Evolutionary conservation across 2,329 filamentous ascomycete genomes (phyloP).

Genomic region (Scopulariopsis brevicaulis): DNA sequence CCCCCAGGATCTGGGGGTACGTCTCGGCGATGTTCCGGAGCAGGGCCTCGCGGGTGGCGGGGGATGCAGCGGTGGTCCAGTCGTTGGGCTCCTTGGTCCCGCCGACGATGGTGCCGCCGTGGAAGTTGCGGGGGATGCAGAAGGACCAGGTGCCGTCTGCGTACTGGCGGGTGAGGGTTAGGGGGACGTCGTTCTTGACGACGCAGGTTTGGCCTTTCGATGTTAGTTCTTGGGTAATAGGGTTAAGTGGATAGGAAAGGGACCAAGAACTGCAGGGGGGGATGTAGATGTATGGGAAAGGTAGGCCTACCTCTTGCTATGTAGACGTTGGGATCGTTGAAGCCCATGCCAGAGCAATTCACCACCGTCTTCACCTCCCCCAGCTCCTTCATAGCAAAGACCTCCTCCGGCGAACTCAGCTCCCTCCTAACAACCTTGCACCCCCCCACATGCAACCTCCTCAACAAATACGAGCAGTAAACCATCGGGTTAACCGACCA

Average conservation of each 20-base stretch:
- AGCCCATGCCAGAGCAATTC: slow-evolving; percentile 33
- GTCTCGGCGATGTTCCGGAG: slow-evolving; percentile 25
- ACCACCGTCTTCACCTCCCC: slow-evolving; percentile 20
- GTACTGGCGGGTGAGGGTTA: slow-evolving; percentile 47
- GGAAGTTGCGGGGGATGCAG: slow-evolving; percentile 46
- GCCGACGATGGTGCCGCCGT: slow-evolving; percentile 54
- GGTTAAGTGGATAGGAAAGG: neutral
- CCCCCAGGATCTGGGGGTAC: slow-evolving; percentile 18
- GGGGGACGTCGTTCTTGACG: slow-evolving; percentile 24
- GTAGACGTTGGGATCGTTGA: slow-evolving; percentile 27
- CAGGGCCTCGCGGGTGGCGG: slow-evolving; percentile 31
- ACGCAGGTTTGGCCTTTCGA: slow-evolving; percentile 31
- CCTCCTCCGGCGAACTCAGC: slow-evolving; percentile 23
- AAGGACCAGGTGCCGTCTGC: slow-evolving; percentile 53
- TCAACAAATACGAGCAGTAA: slow-evolving; percentile 35
- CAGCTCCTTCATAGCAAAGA: slow-evolving; percentile 20
- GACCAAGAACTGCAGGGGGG: neutral
- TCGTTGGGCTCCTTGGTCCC: slow-evolving; percentile 52
- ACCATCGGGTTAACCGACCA: slow-evolving; percentile 44
- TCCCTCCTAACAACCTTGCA: slow-evolving; percentile 21
- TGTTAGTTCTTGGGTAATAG: neutral
- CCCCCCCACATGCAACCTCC: slow-evolving; percentile 13
- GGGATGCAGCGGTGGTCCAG: slow-evolving; percentile 37
- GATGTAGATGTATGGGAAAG: neutral
- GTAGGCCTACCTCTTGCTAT: slow-evolving; percentile 25